A percentile compares a stretch with the other conserved stretches of the same genome.
Evolutionary conservation across 768 basidiomycete genomes (phyloP).

Genomic region (Termitomyces bulborhizus): DNA sequence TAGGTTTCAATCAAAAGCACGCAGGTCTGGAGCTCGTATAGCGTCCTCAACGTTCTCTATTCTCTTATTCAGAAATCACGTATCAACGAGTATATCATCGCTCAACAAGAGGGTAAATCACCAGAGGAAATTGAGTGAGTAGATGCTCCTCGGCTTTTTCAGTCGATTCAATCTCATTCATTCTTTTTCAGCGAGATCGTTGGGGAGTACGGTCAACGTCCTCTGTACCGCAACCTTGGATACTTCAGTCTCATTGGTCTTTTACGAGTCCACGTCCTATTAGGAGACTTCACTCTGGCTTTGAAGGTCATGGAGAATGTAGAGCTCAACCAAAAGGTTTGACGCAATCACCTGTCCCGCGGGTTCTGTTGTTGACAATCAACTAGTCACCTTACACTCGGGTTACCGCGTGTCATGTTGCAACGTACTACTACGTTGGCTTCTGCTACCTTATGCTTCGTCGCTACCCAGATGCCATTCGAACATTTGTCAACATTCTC

Average conservation of each 20-base stretch:
- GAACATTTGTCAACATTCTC: slow-evolving; percentile 85
- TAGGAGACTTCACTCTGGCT: slow-evolving; percentile 94
- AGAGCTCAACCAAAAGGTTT: slow-evolving; percentile 83
- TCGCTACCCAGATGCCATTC: slow-evolving; percentile 92
- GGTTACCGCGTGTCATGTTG: slow-evolving; percentile 95
- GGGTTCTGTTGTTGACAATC: slow-evolving; percentile 9
- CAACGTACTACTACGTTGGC: slow-evolving; percentile 93
- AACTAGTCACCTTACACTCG: slow-evolving; percentile 80
- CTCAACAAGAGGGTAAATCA: slow-evolving; percentile 73
- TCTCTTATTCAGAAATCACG: slow-evolving; percentile 96
- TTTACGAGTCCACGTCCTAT: slow-evolving; percentile 89
- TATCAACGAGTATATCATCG: slow-evolving; percentile 88
- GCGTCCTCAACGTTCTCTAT: slow-evolving; percentile 96
- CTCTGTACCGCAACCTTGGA: slow-evolving; percentile 91
- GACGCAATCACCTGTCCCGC: not conserved
- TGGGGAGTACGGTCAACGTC: slow-evolving; percentile 87
- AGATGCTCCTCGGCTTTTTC: not conserved
- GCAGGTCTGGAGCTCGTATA: slow-evolving; percentile 96
- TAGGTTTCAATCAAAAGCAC: not conserved
- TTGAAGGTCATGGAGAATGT: slow-evolving; percentile 94
- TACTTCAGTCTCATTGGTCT: slow-evolving; percentile 97
- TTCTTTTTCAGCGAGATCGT: slow-evolving; percentile 58
- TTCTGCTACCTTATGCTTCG: slow-evolving; percentile 96
- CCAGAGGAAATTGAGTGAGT: slow-evolving; percentile 81
- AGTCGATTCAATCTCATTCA: not conserved